These are phyloP conservation scores for Leccinum variicolor DNA, from an alignment of 768 basidiomycete species.

Conservation along the genomic window DNA sequence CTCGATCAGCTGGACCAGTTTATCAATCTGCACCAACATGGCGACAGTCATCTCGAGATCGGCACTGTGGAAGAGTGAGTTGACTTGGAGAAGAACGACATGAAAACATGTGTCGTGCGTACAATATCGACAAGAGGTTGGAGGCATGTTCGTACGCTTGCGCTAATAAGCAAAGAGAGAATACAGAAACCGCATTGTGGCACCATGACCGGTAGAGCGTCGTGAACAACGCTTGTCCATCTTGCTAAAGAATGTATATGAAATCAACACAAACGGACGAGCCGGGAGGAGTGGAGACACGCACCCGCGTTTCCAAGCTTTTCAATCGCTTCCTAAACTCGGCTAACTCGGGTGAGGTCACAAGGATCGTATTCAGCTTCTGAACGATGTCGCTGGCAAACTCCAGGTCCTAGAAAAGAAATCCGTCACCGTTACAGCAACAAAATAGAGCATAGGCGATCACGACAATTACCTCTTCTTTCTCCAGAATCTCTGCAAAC, in stretches of 20 bases:
- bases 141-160: conserved; percentile 99
- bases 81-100: background rate
- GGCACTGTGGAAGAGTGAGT: conserved; percentile 51
- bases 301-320: conserved; percentile 86
- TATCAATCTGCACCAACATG: conserved; percentile 94
- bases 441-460: background rate
- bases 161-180: conserved; percentile 92
- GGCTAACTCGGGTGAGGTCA: conserved; percentile 92
- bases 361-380: conserved; percentile 94
- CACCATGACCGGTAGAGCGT: conserved; percentile 97
- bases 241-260: conserved; percentile 54
- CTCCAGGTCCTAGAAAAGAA: conserved; percentile 75
- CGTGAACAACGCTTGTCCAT: conserved; percentile 93
- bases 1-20: conserved; percentile 96
- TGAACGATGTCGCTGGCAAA: conserved; percentile 98
- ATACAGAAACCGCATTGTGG: conserved; percentile 95
- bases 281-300: conserved; percentile 20
- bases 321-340: conserved; percentile 93
- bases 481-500: conserved; percentile 96
- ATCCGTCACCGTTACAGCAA: background rate
- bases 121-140: conserved; percentile 95
- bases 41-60: conserved; percentile 96
- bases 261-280: conserved; percentile 2
- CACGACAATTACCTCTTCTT: conserved; percentile 77
- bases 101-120: conserved; percentile 21